phyloP scores from a whole-genome alignment of 73 alveolate species.

The Uronychia binucleata region DNA sequence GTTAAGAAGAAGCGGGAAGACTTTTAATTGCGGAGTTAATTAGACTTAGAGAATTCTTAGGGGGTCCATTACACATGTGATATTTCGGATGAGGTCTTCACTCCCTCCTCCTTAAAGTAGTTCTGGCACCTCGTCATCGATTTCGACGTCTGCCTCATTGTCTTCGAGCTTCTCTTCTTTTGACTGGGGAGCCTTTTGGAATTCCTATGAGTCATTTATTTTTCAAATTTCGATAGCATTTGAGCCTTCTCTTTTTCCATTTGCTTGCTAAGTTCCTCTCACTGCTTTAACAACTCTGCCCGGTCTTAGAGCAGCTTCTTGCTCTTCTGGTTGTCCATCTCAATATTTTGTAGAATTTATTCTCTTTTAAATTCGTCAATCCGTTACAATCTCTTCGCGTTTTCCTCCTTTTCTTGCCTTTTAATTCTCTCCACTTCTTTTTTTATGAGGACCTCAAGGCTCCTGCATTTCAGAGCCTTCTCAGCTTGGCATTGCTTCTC shows the following conservation, averaged over 20 bases:
- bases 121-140: conserved; percentile 11
- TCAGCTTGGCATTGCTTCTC: too few relatives aligned
- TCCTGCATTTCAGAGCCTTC: too few relatives aligned
- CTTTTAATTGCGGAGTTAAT: background rate
- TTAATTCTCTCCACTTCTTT: too few relatives aligned
- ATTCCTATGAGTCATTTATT: conserved; percentile 53
- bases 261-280: conserved; percentile 29
- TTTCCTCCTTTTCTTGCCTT: too few relatives aligned
- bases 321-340: too few relatives aligned
- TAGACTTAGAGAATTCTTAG: background rate
- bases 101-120: conserved; percentile 7
- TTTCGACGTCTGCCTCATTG: conserved; percentile 15
- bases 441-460: too few relatives aligned
- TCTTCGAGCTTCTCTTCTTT: background rate
- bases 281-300: conserved; percentile 22
- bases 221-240: too few relatives aligned
- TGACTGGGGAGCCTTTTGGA: conserved; percentile 27
- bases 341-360: too few relatives aligned
- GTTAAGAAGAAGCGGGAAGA: background rate
- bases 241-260: conserved; percentile 31
- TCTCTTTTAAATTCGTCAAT: too few relatives aligned
- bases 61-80: conserved; percentile 7
- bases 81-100: too few relatives aligned
- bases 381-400: too few relatives aligned
- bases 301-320: too few relatives aligned